Conservation (phyloP, 305 asterid species). For the Coffea humblotiana region DNA sequence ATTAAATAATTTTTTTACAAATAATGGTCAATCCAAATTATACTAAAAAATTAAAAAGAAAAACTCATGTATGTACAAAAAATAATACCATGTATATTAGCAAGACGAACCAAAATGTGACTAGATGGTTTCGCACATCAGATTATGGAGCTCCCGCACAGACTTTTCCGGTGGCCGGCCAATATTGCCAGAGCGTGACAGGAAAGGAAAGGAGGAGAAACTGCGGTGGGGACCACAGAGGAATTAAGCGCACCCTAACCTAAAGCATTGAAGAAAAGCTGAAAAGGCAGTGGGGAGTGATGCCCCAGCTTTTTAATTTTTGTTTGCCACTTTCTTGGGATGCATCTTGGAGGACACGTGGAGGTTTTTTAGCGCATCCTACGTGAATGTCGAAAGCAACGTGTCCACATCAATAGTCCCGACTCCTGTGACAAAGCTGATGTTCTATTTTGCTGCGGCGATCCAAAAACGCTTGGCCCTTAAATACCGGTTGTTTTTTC, state of each 20-base stretch:
- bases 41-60: no score
- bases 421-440: background rate
- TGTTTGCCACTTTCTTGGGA: slow-evolving; percentile 22
- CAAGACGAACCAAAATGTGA: background rate
- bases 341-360: background rate
- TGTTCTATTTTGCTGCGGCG: slow-evolving; percentile 3
- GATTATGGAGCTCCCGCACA: background rate
- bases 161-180: background rate
- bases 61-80: no score
- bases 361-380: background rate
- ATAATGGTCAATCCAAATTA: no score
- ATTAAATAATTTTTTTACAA: no score
- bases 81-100: no score
- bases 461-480: background rate
- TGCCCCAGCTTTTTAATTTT: slow-evolving; percentile 3
- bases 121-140: no score
- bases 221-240: background rate
- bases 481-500: background rate
- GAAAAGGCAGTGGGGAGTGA: slow-evolving; percentile 2
- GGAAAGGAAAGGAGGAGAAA: background rate
- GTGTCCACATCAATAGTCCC: background rate
- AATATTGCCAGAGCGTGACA: background rate
- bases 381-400: background rate
- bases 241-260: background rate
- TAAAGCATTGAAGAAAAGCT: slow-evolving; percentile 10